A percentile compares a stretch with the other conserved stretches of the same genome.
phyloP scores from a whole-genome alignment of 257 asterid species.

The Solanum commersonii region DNA sequence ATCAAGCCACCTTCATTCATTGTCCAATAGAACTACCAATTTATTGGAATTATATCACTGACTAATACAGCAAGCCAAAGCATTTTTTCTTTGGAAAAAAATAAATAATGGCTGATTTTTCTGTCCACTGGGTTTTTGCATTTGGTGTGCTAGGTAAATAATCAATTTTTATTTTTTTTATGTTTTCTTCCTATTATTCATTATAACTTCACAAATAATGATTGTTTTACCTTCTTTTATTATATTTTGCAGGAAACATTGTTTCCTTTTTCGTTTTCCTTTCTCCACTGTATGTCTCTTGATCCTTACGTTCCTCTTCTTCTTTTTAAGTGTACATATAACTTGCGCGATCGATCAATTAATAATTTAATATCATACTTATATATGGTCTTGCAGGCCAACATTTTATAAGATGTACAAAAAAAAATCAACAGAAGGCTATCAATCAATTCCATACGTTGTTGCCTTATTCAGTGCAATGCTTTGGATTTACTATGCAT shows the following conservation, averaged over 20 bases:
- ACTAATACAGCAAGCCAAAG: background rate
- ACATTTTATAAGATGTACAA: constrained; percentile 25
- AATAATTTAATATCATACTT: background rate
- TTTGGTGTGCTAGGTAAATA: constrained; percentile 9
- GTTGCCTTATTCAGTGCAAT: constrained; percentile 30
- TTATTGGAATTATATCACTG: background rate
- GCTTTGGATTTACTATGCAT: constrained; percentile 48
- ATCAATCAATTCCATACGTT: constrained; percentile 28
- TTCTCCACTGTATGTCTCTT: constrained; percentile 34
- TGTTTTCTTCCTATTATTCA: background rate
- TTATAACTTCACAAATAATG: background rate
- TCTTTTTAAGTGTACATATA: background rate
- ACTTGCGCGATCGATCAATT: background rate
- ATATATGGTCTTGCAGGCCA: constrained; percentile 17
- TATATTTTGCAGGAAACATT: constrained; percentile 25
- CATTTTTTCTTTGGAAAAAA: background rate
- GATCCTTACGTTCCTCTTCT: background rate
- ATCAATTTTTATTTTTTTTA: too few species aligned
- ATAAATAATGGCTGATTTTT: background rate
- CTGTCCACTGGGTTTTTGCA: background rate
- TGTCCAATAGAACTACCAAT: background rate
- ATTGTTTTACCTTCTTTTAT: background rate
- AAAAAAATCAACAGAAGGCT: constrained; percentile 35
- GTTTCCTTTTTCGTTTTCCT: constrained; percentile 31
- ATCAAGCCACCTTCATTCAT: background rate